These are phyloP conservation scores for Handroanthus guayacan DNA, from an alignment of 257 asterid genomes.

Conservation along the genomic window DNA sequence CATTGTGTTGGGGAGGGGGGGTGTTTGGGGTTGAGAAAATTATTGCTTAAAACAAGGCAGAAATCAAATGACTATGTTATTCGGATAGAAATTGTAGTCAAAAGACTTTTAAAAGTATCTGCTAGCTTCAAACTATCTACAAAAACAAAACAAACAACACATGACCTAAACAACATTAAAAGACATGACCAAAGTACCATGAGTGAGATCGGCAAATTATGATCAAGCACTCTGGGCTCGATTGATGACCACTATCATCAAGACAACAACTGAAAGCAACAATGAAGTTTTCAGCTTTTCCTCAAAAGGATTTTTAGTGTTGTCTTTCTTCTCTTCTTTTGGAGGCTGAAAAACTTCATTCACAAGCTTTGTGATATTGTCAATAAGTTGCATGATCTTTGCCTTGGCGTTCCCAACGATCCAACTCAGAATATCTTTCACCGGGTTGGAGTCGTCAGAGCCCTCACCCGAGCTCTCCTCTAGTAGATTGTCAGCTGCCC, in stretches of 20 bases:
- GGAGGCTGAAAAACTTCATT: constrained; percentile 43
- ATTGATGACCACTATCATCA: constrained; percentile 60
- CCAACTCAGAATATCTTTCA: constrained; percentile 50
- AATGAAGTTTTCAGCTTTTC: constrained; percentile 62
- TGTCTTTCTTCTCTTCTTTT: constrained; percentile 36
- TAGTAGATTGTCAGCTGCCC: constrained; percentile 37
- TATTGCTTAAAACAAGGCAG: too few relatives aligned
- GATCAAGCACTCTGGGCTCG: constrained; percentile 57
- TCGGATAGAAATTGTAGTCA: too few relatives aligned
- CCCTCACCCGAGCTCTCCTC: constrained; percentile 34
- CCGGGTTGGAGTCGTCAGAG: constrained; percentile 38
- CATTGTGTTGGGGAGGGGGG: too few relatives aligned
- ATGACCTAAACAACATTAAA: neutral
- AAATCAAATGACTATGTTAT: too few relatives aligned
- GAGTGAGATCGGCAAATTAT: constrained; percentile 54
- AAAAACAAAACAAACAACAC: too few relatives aligned
- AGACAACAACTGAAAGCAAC: constrained; percentile 61
- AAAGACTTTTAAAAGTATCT: too few relatives aligned
- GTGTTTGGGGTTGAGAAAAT: too few relatives aligned
- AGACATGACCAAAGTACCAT: neutral
- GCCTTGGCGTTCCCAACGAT: constrained; percentile 47
- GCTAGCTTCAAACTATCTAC: too few relatives aligned
- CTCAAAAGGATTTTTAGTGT: constrained; percentile 35
- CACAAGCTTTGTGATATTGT: constrained; percentile 48
- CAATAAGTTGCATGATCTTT: constrained; percentile 54